These are phyloP conservation scores for Babesia ovis DNA, from an alignment of 169 alveolate species.

Conservation along the genomic window DNA sequence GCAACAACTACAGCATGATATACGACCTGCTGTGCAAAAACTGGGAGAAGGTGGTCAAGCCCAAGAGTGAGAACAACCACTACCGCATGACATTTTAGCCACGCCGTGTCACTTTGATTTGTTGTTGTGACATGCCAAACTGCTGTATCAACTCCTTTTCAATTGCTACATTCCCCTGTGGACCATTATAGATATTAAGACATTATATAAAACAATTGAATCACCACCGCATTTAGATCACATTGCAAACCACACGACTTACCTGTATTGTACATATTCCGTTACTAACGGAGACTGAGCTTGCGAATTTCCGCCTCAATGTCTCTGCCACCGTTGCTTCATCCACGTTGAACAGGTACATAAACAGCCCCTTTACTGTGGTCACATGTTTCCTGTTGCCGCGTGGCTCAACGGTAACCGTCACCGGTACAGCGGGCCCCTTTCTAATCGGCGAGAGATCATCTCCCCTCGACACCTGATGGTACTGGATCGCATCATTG, in stretches of 20 bases:
- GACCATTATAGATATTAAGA: no score
- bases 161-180: slow-evolving; percentile 15
- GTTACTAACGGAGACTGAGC: slow-evolving; percentile 26
- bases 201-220: not conserved
- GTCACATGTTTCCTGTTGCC: slow-evolving; percentile 56
- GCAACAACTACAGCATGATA: slow-evolving; percentile 86
- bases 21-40: slow-evolving; percentile 86
- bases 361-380: slow-evolving; percentile 38
- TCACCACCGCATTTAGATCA: no score
- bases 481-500: slow-evolving; percentile 24
- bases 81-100: slow-evolving; percentile 78
- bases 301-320: slow-evolving; percentile 43
- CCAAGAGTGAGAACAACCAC: slow-evolving; percentile 81
- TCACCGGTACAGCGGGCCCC: slow-evolving; percentile 35
- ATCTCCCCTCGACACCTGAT: slow-evolving; percentile 11
- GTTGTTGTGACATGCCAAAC: slow-evolving; percentile 33
- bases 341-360: slow-evolving; percentile 38
- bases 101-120: slow-evolving; percentile 5
- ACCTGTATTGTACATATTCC: slow-evolving; percentile 32
- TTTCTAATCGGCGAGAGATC: slow-evolving; percentile 9
- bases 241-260: not conserved
- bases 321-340: slow-evolving; percentile 36
- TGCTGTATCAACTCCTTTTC: slow-evolving; percentile 15
- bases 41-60: slow-evolving; percentile 86
- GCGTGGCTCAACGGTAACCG: slow-evolving; percentile 52